Percentiles rank a stretch among this genome's conserved stretches.
Evolutionary conservation across 768 basidiomycete genomes (phyloP).

Genomic region (Naematelia aurantialba): DNA sequence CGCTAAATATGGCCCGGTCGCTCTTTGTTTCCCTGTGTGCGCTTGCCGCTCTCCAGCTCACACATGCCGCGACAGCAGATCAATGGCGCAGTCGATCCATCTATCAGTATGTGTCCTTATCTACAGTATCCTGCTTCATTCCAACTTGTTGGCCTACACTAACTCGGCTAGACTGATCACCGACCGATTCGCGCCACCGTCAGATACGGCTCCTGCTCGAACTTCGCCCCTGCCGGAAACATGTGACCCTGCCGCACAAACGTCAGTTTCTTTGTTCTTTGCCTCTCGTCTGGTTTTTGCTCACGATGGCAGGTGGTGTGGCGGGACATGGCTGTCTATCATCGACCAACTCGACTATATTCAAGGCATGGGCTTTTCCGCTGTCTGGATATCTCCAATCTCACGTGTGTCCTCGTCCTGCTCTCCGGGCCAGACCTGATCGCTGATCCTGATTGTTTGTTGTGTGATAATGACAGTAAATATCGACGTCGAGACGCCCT

Average conservation of each 20-base stretch:
- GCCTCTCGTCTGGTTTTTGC: background rate
- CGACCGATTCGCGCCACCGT: constrained; percentile 70
- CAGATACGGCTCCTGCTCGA: constrained; percentile 52
- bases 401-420: constrained; percentile 10
- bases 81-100: constrained; percentile 65
- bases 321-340: constrained; percentile 72
- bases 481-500: constrained; percentile 63
- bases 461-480: no score
- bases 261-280: constrained; percentile 34
- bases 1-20: background rate
- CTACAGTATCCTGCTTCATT: no score
- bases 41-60: background rate
- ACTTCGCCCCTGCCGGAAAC: constrained; percentile 44
- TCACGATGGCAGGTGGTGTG: constrained; percentile 58
- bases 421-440: constrained; percentile 56
- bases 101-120: constrained; percentile 59
- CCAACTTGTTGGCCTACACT: background rate
- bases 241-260: constrained; percentile 62
- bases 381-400: constrained; percentile 47
- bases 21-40: background rate
- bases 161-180: constrained; percentile 56
- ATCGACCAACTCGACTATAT: constrained; percentile 77
- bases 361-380: constrained; percentile 69
- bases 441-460: no score
- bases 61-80: constrained; percentile 31